Base-by-base conservation (phyloP, 78 protist species). In the Cyanophora paradoxa region DNA sequence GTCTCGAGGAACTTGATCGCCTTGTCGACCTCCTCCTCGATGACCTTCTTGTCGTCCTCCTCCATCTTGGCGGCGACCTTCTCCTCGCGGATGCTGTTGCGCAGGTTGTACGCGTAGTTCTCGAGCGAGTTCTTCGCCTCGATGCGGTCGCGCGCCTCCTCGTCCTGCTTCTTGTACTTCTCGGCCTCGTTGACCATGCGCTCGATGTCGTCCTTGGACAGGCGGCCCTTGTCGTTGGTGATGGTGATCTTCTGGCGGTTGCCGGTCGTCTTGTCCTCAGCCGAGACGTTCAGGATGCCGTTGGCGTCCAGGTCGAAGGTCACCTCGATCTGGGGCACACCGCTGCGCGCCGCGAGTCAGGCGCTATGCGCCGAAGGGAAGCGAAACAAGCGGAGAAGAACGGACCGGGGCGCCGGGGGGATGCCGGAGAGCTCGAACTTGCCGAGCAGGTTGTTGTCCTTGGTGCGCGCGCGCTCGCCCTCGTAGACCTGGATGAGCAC, bases 371-470 rank as follows among this genome's bases (percentile, higher is more conserved):
- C n/a, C n/a, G n/a, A n/a, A n/a, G n/a, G n/a, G n/a, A n/a, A n/a
- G n/a, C n/a, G n/a, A n/a, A n/a, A n/a, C n/a, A n/a, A n/a, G n/a
- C n/a, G n/a, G n/a, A n/a, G n/a, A n/a, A n/a, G n/a, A n/a, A n/a
- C n/a, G n/a, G n/a, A n/a, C n/a, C 96, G 88, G 39, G 99, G 99
- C 24, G 94, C 95, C 28, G 97, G 97, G 41, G 97, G 94, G 73
- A 96, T 96, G 71, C 93, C 96, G n/a, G 24, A 33, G 22, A 81
- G 76, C 61, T 71, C 63, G 72, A 78, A 78, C 61, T 56, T 61
- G 67, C 82, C 76, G 19, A 78, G 76, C 24, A 68, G 54, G 75
- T 78, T 87, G 94, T 93, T 89, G 89, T 92, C 84, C 77, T 81
- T 57, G 74, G 96, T 90, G 89, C 72, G 50, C 42, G 91, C 58